A percentile compares a stretch with the other conserved stretches of the same genome.
Conservation (phyloP, 2,329 filamentous ascomycete species). For the Chalara sp. region DNA sequence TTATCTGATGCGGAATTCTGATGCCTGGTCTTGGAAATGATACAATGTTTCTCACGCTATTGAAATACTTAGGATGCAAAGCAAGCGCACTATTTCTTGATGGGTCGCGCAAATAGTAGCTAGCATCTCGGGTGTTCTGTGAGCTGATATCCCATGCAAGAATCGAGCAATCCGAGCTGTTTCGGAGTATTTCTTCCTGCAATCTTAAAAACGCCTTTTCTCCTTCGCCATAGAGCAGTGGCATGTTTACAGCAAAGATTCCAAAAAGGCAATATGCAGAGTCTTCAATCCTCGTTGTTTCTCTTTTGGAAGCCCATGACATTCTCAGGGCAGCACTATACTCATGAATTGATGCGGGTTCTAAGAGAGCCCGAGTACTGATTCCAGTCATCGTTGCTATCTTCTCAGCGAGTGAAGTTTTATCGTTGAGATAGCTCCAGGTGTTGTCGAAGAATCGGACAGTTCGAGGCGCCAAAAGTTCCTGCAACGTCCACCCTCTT, state of each 20-base stretch:
- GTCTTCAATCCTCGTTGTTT: background rate
- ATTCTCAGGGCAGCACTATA: too few relatives aligned
- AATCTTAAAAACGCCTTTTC: background rate
- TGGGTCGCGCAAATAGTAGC: too few relatives aligned
- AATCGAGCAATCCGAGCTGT: too few relatives aligned
- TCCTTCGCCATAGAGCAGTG: background rate
- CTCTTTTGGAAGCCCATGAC: too few relatives aligned
- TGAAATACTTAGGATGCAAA: too few relatives aligned
- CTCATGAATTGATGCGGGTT: background rate
- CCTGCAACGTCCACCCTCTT: background rate
- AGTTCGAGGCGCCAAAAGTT: background rate
- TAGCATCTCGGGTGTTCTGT: too few relatives aligned
- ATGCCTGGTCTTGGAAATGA: too few relatives aligned
- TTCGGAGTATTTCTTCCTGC: background rate
- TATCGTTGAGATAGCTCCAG: conserved; percentile 15
- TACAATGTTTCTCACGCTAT: too few relatives aligned
- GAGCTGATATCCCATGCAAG: too few relatives aligned
- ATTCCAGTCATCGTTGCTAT: background rate
- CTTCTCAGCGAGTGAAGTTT: background rate
- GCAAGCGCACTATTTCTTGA: too few relatives aligned
- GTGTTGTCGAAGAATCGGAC: conserved; percentile 17
- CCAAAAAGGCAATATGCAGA: background rate
- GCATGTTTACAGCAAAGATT: background rate
- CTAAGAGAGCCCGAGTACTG: background rate
- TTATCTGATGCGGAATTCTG: too few relatives aligned